Conservation (phyloP, 2,329 filamentous ascomycete genomes). For the Hymenoscyphus linearis region DNA sequence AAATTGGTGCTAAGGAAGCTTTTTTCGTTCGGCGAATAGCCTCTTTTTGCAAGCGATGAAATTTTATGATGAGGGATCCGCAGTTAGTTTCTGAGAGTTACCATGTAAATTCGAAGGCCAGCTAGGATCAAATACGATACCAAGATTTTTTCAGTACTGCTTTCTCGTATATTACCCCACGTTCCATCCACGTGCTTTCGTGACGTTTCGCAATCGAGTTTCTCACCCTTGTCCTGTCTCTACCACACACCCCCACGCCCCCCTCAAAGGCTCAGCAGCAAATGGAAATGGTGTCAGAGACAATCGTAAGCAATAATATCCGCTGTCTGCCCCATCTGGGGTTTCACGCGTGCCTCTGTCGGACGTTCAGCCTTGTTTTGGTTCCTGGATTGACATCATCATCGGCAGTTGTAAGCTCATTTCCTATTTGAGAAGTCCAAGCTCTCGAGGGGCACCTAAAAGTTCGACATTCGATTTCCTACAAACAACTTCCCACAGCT, state of each 20-base stretch:
- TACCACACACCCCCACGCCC: neutral
- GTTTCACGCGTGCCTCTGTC: neutral
- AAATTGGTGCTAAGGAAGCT: slow-evolving; percentile 14
- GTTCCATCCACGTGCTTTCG: slow-evolving; percentile 7
- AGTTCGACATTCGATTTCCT: neutral
- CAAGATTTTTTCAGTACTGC: slow-evolving; percentile 5
- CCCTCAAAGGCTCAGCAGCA: neutral
- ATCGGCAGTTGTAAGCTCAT: slow-evolving; percentile 12
- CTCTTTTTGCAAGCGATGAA: slow-evolving; percentile 20
- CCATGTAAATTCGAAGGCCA: slow-evolving; percentile 20
- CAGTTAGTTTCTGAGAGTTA: slow-evolving; percentile 11
- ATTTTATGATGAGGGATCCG: slow-evolving; percentile 15
- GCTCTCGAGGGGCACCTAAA: neutral
- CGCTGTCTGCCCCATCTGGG: neutral
- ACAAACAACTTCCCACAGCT: neutral
- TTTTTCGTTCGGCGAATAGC: slow-evolving; percentile 17
- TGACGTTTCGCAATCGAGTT: neutral
- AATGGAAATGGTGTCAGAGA: neutral
- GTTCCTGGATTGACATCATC: slow-evolving; percentile 10
- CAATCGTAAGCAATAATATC: slow-evolving; percentile 2
- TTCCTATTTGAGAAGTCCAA: slow-evolving; percentile 2
- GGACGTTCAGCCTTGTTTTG: slow-evolving; percentile 14
- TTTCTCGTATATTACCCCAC: neutral
- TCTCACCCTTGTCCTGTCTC: neutral
- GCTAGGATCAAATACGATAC: slow-evolving; percentile 21